Evolutionary conservation across 2,329 filamentous ascomycete genomes (phyloP).

Genomic region (Paramyrothecium sp.): DNA sequence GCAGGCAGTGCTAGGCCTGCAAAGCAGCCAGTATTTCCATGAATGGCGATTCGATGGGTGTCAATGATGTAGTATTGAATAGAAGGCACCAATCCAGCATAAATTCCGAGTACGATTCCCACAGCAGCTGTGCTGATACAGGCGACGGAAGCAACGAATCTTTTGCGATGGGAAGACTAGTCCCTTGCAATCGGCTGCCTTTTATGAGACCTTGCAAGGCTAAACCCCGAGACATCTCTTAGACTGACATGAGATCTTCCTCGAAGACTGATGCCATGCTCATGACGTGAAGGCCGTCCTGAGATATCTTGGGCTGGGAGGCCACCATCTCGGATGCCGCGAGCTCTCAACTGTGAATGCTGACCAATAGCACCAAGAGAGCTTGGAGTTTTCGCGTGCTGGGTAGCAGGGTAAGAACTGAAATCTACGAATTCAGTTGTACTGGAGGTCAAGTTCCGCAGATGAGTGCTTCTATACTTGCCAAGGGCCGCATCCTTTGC

Average conservation of each 20-base stretch:
- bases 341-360: slow-evolving; percentile 6
- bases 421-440: slow-evolving; percentile 11
- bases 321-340: slow-evolving; percentile 16
- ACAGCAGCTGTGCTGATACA: slow-evolving; percentile 73
- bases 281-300: slow-evolving; percentile 19
- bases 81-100: slow-evolving; percentile 74
- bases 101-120: slow-evolving; percentile 71
- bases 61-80: slow-evolving; percentile 78
- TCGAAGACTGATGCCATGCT: slow-evolving; percentile 42
- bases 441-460: not conserved
- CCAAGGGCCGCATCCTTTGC: too few species aligned
- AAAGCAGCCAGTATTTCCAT: slow-evolving; percentile 74
- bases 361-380: not conserved
- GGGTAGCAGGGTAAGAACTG: not conserved
- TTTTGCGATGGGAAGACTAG: slow-evolving; percentile 66
- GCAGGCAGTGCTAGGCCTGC: slow-evolving; percentile 69
- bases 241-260: slow-evolving; percentile 55
- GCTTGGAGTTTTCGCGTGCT: not conserved
- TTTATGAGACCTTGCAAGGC: slow-evolving; percentile 51
- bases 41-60: slow-evolving; percentile 62
- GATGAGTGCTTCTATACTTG: too few species aligned
- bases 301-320: slow-evolving; percentile 21
- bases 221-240: slow-evolving; percentile 47
- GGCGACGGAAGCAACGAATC: slow-evolving; percentile 65
- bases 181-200: slow-evolving; percentile 69